These are phyloP conservation scores for Penicillium occitanis DNA, from an alignment of 2,329 filamentous ascomycete genomes.

Conservation along the genomic window DNA sequence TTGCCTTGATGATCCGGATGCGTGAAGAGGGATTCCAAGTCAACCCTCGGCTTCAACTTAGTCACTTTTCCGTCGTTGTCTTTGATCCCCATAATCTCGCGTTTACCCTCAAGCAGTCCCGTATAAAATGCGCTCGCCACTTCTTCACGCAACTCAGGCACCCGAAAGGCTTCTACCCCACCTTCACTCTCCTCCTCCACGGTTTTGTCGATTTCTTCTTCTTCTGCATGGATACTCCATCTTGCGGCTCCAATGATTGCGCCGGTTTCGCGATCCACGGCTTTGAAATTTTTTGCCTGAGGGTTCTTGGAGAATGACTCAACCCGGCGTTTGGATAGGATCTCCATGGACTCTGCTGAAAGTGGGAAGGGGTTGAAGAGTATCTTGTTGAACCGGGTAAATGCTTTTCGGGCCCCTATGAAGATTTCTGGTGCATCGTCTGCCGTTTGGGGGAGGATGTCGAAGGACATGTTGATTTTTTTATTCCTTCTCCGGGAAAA, in stretches of 20 bases:
- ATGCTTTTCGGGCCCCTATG: background rate
- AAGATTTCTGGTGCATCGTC: background rate
- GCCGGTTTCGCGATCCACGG: background rate
- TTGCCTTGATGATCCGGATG: constrained; percentile 35
- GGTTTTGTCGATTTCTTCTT: background rate
- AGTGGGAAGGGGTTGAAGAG: background rate
- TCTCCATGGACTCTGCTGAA: background rate
- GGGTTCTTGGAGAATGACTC: background rate
- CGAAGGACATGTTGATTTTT: background rate
- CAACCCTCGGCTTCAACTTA: background rate
- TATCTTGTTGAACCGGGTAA: background rate
- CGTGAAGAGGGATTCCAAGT: background rate
- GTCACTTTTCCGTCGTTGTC: background rate
- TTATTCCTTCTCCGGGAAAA: background rate
- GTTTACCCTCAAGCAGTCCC: background rate
- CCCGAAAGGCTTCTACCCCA: background rate
- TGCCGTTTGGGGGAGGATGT: background rate
- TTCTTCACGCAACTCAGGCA: background rate
- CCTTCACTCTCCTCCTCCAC: background rate
- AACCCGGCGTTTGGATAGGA: background rate
- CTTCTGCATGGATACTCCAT: background rate
- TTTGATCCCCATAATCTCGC: background rate
- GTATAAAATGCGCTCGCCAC: background rate
- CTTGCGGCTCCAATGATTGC: background rate
- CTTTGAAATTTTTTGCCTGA: background rate